Percentiles rank a stretch among this genome's conserved stretches.
Conservation (phyloP, 441 rosid genomes). For the Bocquillonia castaneifolia region DNA sequence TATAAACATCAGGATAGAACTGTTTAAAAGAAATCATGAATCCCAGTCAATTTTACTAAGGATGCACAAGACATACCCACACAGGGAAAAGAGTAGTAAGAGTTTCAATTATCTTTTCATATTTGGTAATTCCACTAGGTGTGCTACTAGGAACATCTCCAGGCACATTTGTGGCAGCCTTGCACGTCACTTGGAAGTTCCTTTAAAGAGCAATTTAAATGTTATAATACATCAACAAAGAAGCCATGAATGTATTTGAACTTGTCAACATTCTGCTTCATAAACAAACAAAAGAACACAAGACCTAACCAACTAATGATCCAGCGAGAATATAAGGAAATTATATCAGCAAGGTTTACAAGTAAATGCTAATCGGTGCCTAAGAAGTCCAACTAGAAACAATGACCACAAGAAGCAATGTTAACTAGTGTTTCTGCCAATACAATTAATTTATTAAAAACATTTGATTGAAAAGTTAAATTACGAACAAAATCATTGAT, state of each 20-base stretch:
- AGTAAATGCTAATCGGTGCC: not conserved
- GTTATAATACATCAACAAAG: not conserved
- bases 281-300: not conserved
- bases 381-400: not conserved
- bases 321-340: not conserved
- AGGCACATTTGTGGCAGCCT: constrained; percentile 56
- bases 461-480: not conserved
- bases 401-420: not conserved
- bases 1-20: too few species aligned
- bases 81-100: constrained; percentile 84
- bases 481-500: not conserved
- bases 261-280: not conserved
- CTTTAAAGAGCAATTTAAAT: constrained; percentile 31
- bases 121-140: constrained; percentile 52
- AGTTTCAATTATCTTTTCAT: constrained; percentile 73
- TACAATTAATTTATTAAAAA: not conserved
- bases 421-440: not conserved
- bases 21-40: not conserved
- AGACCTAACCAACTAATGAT: not conserved
- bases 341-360: not conserved
- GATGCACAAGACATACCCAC: constrained; percentile 53
- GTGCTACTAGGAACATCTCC: constrained; percentile 51
- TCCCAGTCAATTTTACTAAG: constrained; percentile 11
- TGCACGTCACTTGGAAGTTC: constrained; percentile 42
- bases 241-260: not conserved